These are phyloP conservation scores for Trichoderma gracile DNA, from an alignment of 2,329 filamentous ascomycete species.

Conservation along the genomic window DNA sequence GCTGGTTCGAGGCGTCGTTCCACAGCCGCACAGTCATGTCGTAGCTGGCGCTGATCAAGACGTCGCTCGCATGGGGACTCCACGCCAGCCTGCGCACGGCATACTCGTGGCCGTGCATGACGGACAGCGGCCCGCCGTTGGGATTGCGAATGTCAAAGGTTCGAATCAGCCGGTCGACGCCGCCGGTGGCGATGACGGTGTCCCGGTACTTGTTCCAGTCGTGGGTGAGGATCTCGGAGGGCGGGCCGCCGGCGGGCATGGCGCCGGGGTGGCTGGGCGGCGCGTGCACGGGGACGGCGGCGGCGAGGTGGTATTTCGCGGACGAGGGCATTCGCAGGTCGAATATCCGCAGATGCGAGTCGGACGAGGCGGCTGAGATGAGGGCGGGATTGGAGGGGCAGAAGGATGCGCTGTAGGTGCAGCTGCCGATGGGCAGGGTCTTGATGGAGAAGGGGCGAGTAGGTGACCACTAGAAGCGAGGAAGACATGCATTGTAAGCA, in stretches of 20 bases:
- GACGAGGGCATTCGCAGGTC: constrained; percentile 85
- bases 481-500: not conserved
- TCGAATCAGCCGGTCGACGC: constrained; percentile 83
- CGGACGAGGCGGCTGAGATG: constrained; percentile 83
- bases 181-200: constrained; percentile 79
- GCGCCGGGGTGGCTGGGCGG: constrained; percentile 51
- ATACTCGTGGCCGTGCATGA: constrained; percentile 86
- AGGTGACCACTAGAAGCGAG: constrained; percentile 70
- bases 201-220: constrained; percentile 99
- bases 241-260: constrained; percentile 51
- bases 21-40: constrained; percentile 97
- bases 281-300: constrained; percentile 81
- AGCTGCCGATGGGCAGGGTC: constrained; percentile 87
- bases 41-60: constrained; percentile 87
- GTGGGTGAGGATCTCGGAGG: constrained; percentile 84
- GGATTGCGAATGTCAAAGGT: constrained; percentile 88
- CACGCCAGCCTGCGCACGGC: constrained; percentile 83
- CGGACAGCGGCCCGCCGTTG: constrained; percentile 66
- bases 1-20: constrained; percentile 67
- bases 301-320: constrained; percentile 82
- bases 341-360: constrained; percentile 86
- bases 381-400: constrained; percentile 84
- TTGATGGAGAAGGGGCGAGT: constrained; percentile 70
- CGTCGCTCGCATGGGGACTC: constrained; percentile 90
- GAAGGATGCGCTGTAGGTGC: constrained; percentile 92